Conservation (phyloP, 192 early-diverging fungal species). For the Backusella australiensis region DNA sequence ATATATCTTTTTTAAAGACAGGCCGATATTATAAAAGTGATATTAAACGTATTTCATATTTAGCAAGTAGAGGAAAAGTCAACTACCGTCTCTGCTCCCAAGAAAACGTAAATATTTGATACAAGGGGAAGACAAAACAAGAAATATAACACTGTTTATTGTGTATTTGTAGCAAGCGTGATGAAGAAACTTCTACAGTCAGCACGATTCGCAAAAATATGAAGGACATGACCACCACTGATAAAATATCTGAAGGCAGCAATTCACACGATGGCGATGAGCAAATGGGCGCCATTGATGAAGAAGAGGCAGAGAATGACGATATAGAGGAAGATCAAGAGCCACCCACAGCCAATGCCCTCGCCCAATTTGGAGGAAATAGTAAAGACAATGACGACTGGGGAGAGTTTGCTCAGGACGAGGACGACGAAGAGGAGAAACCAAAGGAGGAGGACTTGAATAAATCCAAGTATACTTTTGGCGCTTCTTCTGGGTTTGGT, state of each 20-base stretch:
- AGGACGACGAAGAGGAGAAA: constrained; percentile 1
- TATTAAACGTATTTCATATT: not conserved
- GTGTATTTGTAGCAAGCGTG: constrained; percentile 22
- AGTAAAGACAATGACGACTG: constrained; percentile 28
- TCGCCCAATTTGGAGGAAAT: constrained; percentile 26
- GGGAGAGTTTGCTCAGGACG: constrained; percentile 34
- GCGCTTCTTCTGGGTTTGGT: constrained; percentile 36
- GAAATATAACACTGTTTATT: not conserved
- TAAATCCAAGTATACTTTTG: constrained; percentile 36
- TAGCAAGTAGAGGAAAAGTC: constrained; percentile 12
- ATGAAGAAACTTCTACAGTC: constrained; percentile 22
- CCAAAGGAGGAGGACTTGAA: not conserved
- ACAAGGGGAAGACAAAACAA: not conserved
- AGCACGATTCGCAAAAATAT: constrained; percentile 33
- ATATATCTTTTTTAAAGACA: not conserved
- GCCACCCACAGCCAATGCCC: not conserved
- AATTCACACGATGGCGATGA: constrained; percentile 15
- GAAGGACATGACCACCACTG: constrained; percentile 36
- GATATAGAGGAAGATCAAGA: constrained; percentile 9
- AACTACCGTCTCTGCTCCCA: constrained; percentile 21
- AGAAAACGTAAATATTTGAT: constrained; percentile 32
- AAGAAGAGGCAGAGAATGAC: constrained; percentile 14
- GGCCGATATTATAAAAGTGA: not conserved
- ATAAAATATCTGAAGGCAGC: constrained; percentile 17
- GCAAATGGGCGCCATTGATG: constrained; percentile 14